Conservation (phyloP, 2,329 filamentous ascomycete species). For the Sporothrix humicola region DNA sequence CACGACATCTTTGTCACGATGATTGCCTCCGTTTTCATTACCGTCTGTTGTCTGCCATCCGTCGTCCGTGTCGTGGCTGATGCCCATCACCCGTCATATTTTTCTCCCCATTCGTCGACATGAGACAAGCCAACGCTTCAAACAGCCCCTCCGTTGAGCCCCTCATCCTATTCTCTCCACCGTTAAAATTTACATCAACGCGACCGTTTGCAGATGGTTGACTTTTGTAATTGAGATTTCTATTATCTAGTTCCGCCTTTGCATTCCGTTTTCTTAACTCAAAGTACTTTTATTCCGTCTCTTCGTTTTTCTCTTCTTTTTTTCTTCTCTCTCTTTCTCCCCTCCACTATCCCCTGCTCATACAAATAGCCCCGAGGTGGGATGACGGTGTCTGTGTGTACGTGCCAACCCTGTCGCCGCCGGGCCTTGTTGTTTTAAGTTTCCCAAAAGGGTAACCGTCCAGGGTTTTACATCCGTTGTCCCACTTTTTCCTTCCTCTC, state of each 20-base stretch:
- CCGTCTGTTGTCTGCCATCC: background rate
- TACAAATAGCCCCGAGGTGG: constrained; percentile 7
- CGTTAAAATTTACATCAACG: background rate
- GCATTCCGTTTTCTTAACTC: background rate
- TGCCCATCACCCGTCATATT: no score
- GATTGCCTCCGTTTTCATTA: background rate
- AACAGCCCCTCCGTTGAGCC: background rate
- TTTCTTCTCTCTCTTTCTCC: background rate
- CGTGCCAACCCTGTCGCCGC: constrained; percentile 37
- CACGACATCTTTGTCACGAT: background rate
- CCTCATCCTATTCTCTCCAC: background rate
- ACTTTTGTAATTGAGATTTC: background rate
- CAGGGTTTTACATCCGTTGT: constrained; percentile 23
- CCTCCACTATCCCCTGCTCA: background rate
- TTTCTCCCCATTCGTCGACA: background rate
- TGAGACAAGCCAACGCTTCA: constrained; percentile 26
- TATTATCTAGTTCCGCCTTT: background rate
- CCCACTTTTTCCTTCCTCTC: constrained; percentile 36
- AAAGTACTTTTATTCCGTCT: background rate
- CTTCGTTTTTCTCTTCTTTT: background rate
- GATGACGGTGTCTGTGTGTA: constrained; percentile 38
- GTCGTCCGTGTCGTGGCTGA: background rate
- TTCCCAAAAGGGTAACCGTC: constrained; percentile 31
- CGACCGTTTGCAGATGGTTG: background rate
- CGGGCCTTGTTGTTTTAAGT: constrained; percentile 40